Base-by-base conservation (phyloP, 1,139 yeast species). In the Yamadazyma buinensis region DNA sequence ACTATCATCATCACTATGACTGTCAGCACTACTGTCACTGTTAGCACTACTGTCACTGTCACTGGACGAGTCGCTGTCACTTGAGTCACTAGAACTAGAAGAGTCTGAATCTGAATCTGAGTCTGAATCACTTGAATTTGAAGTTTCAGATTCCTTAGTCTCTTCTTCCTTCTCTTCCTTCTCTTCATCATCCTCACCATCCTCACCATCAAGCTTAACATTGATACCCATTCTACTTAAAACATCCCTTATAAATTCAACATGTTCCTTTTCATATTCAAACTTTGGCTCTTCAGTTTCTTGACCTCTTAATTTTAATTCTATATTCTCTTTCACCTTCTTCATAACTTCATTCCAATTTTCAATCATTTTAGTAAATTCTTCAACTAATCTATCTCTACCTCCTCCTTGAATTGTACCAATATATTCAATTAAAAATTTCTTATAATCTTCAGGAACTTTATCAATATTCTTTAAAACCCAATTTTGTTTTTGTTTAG, bases 401-500 rank as follows among this genome's bases (percentile, higher is more conserved):
- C 85, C 74, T 0, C 85, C 87, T 3, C 95, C 95, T 54, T 82
- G 86, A 22, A 87, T 53, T 2, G 86, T 86, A 27, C 67, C 72
- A 32, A 87, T 59, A 51, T 90, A 90, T 8, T 57, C 56, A 14
- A 68, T 47, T 40, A 88, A 56, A 28, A 79, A 77, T 2, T 56
- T 64, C 31, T 70, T 75, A 48, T 85, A 88, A 3, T 71, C 63
- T 1, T 61, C 67, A 1, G 82, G 84, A 13, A 82, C 72, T 24
- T 53, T 46, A 41, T 68, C 71, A 31, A 85, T 61, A 57, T 87
- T 81, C 51, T 82, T 83, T 43, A 88, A 59, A 33, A 90, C 70
- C 97, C 97, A 90, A 54, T 87, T 88, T 56, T 90, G 97, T 47
- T 90, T 88, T 62, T 85, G 95, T 52, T 90, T 90, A 39, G 95